Conservation (phyloP, 805 yeast genomes). For the Pachysolen tannophilus region DNA sequence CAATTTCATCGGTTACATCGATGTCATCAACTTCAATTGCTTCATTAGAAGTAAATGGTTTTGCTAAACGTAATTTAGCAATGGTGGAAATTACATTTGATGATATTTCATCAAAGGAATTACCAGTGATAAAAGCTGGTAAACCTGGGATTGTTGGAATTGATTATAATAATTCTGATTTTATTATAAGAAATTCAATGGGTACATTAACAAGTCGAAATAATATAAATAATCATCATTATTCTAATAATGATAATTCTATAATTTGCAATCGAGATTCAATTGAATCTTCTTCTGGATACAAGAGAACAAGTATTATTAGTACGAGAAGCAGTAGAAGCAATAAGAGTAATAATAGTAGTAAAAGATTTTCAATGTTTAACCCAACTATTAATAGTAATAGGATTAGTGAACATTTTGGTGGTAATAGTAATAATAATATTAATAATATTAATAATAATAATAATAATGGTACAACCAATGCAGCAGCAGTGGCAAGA, state of each 20-base stretch:
- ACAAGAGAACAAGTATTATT: not conserved
- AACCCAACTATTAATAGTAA: not conserved
- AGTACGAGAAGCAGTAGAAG: not conserved
- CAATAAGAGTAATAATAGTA: not conserved
- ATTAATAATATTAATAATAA: not conserved
- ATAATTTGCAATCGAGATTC: not conserved
- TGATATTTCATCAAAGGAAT: conserved; percentile 5
- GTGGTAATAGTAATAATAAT: not conserved
- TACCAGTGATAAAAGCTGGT: conserved; percentile 1
- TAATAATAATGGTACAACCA: not conserved
- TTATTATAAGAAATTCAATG: not conserved
- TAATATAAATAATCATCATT: not conserved
- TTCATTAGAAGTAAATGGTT: conserved; percentile 1
- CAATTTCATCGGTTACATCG: not conserved
- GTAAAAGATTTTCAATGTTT: not conserved
- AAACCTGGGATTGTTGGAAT: conserved; percentile 7
- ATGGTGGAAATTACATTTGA: conserved; percentile 6
- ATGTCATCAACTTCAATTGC: not conserved
- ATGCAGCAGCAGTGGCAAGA: not conserved
- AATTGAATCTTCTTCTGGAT: not conserved
- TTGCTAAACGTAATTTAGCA: not conserved
- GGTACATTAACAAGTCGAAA: not conserved
- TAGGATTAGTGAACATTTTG: not conserved
- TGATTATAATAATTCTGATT: not conserved
- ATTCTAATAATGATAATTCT: not conserved